Percentiles rank a stretch among this genome's conserved stretches.
Evolutionary conservation across 495 filamentous ascomycete genomes (phyloP).

Genomic region (Amorphotheca resinae): DNA sequence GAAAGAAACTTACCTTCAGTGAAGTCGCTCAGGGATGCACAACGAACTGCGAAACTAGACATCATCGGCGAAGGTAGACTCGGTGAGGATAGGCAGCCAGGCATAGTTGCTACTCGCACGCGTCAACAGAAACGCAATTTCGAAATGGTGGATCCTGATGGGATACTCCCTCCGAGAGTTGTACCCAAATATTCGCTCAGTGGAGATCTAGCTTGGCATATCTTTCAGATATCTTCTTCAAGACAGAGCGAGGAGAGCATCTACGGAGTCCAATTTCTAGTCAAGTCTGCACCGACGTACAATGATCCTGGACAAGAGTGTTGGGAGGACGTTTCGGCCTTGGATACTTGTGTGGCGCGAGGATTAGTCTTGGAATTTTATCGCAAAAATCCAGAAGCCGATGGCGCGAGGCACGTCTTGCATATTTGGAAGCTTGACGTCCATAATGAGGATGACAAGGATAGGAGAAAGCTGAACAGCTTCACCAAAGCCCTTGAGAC

Average conservation of each 20-base stretch:
- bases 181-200: slow-evolving; percentile 3
- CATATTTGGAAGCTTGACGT: background rate
- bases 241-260: background rate
- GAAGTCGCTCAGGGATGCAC: too few relatives aligned
- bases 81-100: slow-evolving; percentile 9
- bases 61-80: slow-evolving; percentile 14
- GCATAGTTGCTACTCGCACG: slow-evolving; percentile 12
- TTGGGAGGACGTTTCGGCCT: slow-evolving; percentile 5
- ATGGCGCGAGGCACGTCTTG: slow-evolving; percentile 2
- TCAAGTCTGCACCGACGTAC: background rate
- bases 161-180: background rate
- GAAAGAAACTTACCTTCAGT: too few relatives aligned
- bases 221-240: background rate
- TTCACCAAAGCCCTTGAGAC: too few relatives aligned
- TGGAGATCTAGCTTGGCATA: slow-evolving; percentile 7
- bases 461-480: too few relatives aligned
- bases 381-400: background rate
- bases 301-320: background rate
- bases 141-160: slow-evolving; percentile 2
- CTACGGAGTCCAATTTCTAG: slow-evolving; percentile 4
- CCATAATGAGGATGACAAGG: background rate
- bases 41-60: background rate
- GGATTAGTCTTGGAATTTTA: slow-evolving; percentile 3
- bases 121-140: slow-evolving; percentile 2
- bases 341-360: background rate